Evolutionary conservation across 176 grass and related monocot genomes (phyloP), one percentile per base, ranked within the genome.

Genomic region (Oryza australiensis): DNA sequence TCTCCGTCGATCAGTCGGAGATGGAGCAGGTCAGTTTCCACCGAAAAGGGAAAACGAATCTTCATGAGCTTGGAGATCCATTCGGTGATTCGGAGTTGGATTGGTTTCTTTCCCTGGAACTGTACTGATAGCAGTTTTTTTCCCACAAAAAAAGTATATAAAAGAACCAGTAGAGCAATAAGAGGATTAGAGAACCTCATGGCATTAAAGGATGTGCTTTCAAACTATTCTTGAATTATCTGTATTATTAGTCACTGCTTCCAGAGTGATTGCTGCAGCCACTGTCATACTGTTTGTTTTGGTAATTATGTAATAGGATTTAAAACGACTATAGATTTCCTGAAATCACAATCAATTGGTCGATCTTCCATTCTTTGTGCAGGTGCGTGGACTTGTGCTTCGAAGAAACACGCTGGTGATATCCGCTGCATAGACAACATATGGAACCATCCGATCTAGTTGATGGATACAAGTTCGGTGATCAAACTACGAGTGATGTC

Each of bases 401-500:
- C n/a, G 2, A 26, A 74, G 45, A 26, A 76, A 73, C 66, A 72
- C 66, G 46, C 16, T 12, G 23, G 26, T 85, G 46, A 91, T 53
- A 43, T 74, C 38, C 28, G 46, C 29, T 29, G 79, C 42, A 76
- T 27, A 48, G 30, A 62, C 33, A 16, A 79, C 41, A 79, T 59
- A 98, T 98, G 92, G 92, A 95, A 23, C 60, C 37, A 86, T 33
- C 41, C 30, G 46, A 78, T 22, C 51, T 40, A 35, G 72, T 45
- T 23, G 75, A 80, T 8, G 70, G 37, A 29, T 93, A 64, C 62
- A 84, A 70, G 67, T 93, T 98, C 78, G 75, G 64, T 73, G 89
- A 98, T 29, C 84, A 80, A 3, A 74, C 87, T 46, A 93, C 87
- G 0, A 91, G 92, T 43, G 95, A 98, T 73, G 63, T 98, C 42